A percentile compares a stretch with the other conserved stretches of the same genome.
These are phyloP conservation scores for Begonia fuchsioides DNA, from an alignment of 306 rosid species.

Conservation along the genomic window DNA sequence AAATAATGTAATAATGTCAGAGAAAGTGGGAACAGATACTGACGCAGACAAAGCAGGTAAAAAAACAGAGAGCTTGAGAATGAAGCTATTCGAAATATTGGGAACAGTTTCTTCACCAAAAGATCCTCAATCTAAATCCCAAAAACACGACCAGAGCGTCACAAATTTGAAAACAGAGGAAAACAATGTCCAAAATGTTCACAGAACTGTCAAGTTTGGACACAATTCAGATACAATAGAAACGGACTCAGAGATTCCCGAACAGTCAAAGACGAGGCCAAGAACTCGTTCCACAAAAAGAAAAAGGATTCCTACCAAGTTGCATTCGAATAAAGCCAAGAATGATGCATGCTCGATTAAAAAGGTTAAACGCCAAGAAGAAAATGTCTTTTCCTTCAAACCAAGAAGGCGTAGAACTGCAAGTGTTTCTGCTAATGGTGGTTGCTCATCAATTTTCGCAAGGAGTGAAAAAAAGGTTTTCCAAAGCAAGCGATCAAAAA, in stretches of 20 bases:
- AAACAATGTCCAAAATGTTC: slow-evolving; percentile 24
- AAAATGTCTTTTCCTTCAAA: slow-evolving; percentile 23
- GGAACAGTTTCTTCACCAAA: slow-evolving; percentile 53
- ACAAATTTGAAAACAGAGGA: slow-evolving; percentile 6
- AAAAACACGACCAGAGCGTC: slow-evolving; percentile 17
- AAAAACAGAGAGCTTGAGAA: slow-evolving; percentile 58
- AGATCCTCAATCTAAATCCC: slow-evolving; percentile 28
- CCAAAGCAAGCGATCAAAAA: slow-evolving; percentile 19
- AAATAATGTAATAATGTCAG: slow-evolving; percentile 3
- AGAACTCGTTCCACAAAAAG: slow-evolving; percentile 44
- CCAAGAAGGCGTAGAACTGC: slow-evolving; percentile 21
- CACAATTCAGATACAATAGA: slow-evolving; percentile 82
- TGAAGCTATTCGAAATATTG: slow-evolving; percentile 78
- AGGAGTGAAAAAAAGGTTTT: slow-evolving; percentile 20
- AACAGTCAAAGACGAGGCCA: slow-evolving; percentile 34
- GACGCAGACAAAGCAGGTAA: slow-evolving; percentile 33
- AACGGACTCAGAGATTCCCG: slow-evolving; percentile 69
- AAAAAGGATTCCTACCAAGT: slow-evolving; percentile 33
- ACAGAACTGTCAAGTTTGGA: slow-evolving; percentile 19
- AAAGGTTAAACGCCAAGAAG: slow-evolving; percentile 27
- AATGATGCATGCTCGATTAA: slow-evolving; percentile 18
- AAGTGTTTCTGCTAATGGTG: slow-evolving; percentile 20
- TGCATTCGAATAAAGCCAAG: slow-evolving; percentile 23
- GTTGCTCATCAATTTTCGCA: slow-evolving; percentile 23
- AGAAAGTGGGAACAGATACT: slow-evolving; percentile 20